Percentiles rank a stretch among this genome's conserved stretches.
Evolutionary conservation across 2,329 filamentous ascomycete species (phyloP).

Genomic region (Metarhizium brunneum): DNA sequence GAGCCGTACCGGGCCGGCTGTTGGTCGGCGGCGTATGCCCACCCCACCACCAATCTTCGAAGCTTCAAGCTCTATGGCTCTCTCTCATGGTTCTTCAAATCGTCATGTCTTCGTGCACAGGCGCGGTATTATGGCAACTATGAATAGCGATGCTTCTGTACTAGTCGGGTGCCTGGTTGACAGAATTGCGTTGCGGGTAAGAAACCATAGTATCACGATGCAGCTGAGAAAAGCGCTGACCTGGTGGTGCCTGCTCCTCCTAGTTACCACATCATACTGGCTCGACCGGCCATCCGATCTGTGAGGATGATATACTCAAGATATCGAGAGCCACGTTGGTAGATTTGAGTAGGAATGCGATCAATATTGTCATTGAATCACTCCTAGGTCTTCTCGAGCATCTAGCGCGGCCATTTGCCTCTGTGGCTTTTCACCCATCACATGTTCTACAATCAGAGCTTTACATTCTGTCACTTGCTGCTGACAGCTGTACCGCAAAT

Average conservation of each 20-base stretch:
- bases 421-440: conserved; percentile 41
- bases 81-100: too few relatives aligned
- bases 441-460: conserved; percentile 56
- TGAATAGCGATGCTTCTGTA: conserved; percentile 47
- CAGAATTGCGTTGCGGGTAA: conserved; percentile 52
- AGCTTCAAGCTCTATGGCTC: too few relatives aligned
- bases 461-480: conserved; percentile 53
- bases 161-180: conserved; percentile 54
- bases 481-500: conserved; percentile 55
- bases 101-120: too few relatives aligned
- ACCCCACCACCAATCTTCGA: too few relatives aligned
- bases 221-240: not conserved
- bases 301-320: conserved; percentile 50
- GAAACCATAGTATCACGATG: conserved; percentile 2
- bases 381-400: conserved; percentile 51
- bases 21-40: too few relatives aligned
- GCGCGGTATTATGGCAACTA: conserved; percentile 15
- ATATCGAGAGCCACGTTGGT: conserved; percentile 54
- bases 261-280: conserved; percentile 10
- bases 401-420: conserved; percentile 43
- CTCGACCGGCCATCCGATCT: conserved; percentile 2
- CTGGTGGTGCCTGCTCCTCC: not conserved
- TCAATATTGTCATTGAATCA: conserved; percentile 45
- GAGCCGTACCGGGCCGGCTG: too few relatives aligned
- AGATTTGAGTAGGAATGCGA: conserved; percentile 46